Evolutionary conservation across 2,329 filamentous ascomycete genomes (phyloP).

Genomic region (Xylariomycetidae sp.): DNA sequence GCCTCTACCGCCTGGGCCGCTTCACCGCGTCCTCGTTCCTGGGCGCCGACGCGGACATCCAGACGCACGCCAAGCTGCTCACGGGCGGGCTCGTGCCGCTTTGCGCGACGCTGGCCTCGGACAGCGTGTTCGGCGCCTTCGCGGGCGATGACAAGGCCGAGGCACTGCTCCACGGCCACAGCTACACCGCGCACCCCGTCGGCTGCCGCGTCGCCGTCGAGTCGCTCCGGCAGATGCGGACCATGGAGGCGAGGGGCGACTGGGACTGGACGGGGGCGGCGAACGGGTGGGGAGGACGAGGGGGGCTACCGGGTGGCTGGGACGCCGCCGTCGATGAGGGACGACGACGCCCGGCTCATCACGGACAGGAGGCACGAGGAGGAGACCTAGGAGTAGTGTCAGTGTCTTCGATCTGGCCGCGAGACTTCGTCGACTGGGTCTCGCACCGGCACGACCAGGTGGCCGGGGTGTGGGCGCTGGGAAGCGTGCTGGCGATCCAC

Average conservation of each 20-base stretch:
- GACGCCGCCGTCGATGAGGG: slow-evolving; percentile 3
- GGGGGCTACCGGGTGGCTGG: too few species aligned
- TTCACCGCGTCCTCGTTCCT: slow-evolving; percentile 69
- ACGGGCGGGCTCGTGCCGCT: slow-evolving; percentile 77
- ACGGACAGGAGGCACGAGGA: too few species aligned
- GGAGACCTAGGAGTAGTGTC: too few species aligned
- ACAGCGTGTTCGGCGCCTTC: slow-evolving; percentile 70
- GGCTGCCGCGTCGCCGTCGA: slow-evolving; percentile 75
- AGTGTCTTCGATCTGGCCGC: slow-evolving; percentile 70
- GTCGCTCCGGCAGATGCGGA: slow-evolving; percentile 54
- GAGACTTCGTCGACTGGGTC: slow-evolving; percentile 51
- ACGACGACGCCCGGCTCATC: too few species aligned
- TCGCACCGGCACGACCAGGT: slow-evolving; percentile 52
- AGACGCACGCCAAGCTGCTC: slow-evolving; percentile 77
- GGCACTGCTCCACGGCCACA: slow-evolving; percentile 77
- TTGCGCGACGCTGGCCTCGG: slow-evolving; percentile 69
- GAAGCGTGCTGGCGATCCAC: slow-evolving; percentile 67
- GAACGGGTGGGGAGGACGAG: slow-evolving; percentile 40
- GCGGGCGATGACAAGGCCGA: slow-evolving; percentile 69
- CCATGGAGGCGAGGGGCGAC: slow-evolving; percentile 49
- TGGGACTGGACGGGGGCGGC: slow-evolving; percentile 53
- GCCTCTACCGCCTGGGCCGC: slow-evolving; percentile 74
- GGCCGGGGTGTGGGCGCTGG: slow-evolving; percentile 66
- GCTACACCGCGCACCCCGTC: slow-evolving; percentile 79
- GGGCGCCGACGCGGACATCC: slow-evolving; percentile 64